Evolutionary conservation across 2,329 filamentous ascomycete genomes (phyloP).

Genomic region (Tolypocladium tundrense): DNA sequence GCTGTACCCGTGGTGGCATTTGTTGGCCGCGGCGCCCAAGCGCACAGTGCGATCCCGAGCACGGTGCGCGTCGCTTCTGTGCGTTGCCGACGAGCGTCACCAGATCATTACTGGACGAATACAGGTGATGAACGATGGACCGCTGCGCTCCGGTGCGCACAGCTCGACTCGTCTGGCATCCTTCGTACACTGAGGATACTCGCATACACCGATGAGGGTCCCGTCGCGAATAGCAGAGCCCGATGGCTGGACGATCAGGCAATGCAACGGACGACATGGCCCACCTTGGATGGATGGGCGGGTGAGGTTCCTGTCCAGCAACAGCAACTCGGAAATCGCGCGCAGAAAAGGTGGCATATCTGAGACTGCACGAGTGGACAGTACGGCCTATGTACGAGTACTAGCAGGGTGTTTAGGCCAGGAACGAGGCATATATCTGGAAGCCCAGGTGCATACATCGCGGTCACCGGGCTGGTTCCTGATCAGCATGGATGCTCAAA

Average conservation of each 20-base stretch:
- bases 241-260: not conserved
- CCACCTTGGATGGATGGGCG: not conserved
- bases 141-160: not conserved
- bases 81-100: not conserved
- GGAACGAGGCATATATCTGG: not conserved
- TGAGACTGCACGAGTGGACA: not conserved
- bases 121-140: not conserved
- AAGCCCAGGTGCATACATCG: not conserved
- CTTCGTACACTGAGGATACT: not conserved
- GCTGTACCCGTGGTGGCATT: not conserved
- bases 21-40: not conserved
- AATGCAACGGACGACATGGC: not conserved
- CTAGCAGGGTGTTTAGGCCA: not conserved
- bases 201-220: not conserved
- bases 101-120: not conserved
- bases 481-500: not conserved
- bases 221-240: not conserved
- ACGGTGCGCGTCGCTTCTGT: not conserved
- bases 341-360: not conserved
- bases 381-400: not conserved
- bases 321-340: not conserved
- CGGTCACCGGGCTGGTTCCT: not conserved
- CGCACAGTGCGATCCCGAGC: not conserved
- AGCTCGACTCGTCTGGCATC: not conserved
- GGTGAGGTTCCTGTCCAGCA: not conserved